These are phyloP conservation scores for Paramecium biaurelia DNA, from an alignment of 73 alveolate species.

Conservation along the genomic window DNA sequence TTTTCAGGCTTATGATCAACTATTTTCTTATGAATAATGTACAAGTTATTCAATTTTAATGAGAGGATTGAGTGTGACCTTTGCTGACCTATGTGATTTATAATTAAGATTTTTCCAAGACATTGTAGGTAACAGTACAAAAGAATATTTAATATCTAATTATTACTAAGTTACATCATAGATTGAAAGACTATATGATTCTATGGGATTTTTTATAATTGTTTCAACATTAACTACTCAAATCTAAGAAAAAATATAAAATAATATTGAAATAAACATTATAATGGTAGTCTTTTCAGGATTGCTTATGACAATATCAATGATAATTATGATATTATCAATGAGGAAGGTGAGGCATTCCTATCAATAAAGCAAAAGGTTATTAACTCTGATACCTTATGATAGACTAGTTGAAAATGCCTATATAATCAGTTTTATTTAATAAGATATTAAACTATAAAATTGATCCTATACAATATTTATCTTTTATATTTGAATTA, in stretches of 20 bases:
- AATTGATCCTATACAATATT: neutral
- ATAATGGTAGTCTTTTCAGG: neutral
- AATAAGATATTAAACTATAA: neutral
- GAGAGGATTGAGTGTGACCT: neutral
- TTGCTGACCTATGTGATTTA: neutral
- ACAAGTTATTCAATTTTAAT: neutral
- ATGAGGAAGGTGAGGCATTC: neutral
- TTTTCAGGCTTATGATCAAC: neutral
- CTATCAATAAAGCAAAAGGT: neutral
- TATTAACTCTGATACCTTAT: neutral
- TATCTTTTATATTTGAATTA: neutral
- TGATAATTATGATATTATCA: neutral
- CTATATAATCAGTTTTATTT: neutral
- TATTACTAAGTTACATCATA: neutral
- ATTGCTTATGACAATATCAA: neutral
- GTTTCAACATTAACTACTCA: neutral
- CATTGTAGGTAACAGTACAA: neutral
- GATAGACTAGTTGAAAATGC: constrained; percentile 30
- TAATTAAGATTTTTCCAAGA: neutral
- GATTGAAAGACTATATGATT: neutral
- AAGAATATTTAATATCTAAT: neutral
- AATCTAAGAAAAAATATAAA: neutral
- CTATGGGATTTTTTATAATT: neutral
- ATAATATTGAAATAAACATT: neutral
- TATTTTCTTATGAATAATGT: neutral